A percentile compares a stretch with the other conserved stretches of the same genome.
These are phyloP conservation scores for Cetradonia linearis DNA, from an alignment of 495 filamentous ascomycete species.

Conservation along the genomic window DNA sequence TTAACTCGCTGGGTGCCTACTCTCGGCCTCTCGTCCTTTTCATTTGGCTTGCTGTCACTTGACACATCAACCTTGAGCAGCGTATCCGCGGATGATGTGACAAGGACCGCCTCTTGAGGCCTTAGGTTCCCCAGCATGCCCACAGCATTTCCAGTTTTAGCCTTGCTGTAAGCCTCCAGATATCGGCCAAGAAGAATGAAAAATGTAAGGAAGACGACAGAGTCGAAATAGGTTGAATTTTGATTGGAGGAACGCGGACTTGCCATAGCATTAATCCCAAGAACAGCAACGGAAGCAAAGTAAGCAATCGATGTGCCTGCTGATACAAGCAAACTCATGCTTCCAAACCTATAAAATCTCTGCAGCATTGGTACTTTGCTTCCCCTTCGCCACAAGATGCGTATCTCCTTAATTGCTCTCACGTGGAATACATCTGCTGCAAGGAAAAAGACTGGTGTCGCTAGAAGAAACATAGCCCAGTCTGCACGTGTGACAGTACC, in stretches of 20 bases:
- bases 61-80: background rate
- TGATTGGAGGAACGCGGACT: constrained; percentile 33
- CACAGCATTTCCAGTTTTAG: constrained; percentile 83
- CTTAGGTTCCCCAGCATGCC: constrained; percentile 66
- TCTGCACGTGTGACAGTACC: constrained; percentile 67
- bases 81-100: constrained; percentile 29
- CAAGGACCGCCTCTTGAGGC: constrained; percentile 66
- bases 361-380: constrained; percentile 66
- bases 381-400: constrained; percentile 66
- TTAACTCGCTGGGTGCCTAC: constrained; percentile 37
- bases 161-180: constrained; percentile 87
- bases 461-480: constrained; percentile 75
- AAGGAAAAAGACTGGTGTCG: constrained; percentile 84
- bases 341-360: constrained; percentile 85
- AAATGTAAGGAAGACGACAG: constrained; percentile 85
- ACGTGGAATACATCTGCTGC: constrained; percentile 79
- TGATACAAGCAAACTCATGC: constrained; percentile 92
- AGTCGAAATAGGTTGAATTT: constrained; percentile 76
- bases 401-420: constrained; percentile 68
- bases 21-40: background rate
- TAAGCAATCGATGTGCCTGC: constrained; percentile 85
- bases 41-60: background rate
- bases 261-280: constrained; percentile 55
- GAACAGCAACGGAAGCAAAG: constrained; percentile 66
- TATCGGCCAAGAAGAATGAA: constrained; percentile 76